Percentiles rank a stretch among this genome's conserved stretches.
Conservation (phyloP, 2,329 filamentous ascomycete genomes). For the Byssothecium circinans region DNA sequence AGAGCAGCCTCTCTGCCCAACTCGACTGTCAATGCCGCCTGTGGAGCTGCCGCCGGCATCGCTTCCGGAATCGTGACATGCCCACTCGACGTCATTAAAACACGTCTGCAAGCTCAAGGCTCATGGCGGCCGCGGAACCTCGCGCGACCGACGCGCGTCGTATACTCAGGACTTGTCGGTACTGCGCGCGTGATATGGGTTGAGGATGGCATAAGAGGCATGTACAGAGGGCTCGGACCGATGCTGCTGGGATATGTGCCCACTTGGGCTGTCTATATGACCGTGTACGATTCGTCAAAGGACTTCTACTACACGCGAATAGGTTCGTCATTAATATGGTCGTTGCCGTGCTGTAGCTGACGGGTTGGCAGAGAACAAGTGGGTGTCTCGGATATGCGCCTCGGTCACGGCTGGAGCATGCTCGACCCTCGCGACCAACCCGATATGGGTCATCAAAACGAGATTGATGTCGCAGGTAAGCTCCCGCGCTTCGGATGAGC, state of each 20-base stretch:
- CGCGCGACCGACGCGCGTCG: conserved; percentile 51
- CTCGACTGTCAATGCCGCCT: conserved; percentile 73
- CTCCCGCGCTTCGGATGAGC: conserved; percentile 54
- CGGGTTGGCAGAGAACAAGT: conserved; percentile 57
- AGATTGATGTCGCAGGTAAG: conserved; percentile 92
- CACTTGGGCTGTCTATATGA: conserved; percentile 98
- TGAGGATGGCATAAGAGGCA: conserved; percentile 83
- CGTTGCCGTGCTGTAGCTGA: background rate
- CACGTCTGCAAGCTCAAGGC: conserved; percentile 93
- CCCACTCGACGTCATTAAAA: conserved; percentile 98
- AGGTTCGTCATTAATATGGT: conserved; percentile 36
- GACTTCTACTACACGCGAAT: conserved; percentile 68
- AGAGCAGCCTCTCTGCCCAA: conserved; percentile 54
- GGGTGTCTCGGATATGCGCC: conserved; percentile 81
- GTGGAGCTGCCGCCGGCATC: conserved; percentile 86
- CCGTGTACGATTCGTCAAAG: conserved; percentile 90
- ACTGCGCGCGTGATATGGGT: conserved; percentile 83
- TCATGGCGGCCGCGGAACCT: conserved; percentile 66
- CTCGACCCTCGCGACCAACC: conserved; percentile 92
- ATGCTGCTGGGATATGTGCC: conserved; percentile 95
- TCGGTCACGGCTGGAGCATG: conserved; percentile 88
- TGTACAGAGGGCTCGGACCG: conserved; percentile 91
- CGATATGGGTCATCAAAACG: conserved; percentile 99
- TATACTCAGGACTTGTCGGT: conserved; percentile 86
- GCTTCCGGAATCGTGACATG: conserved; percentile 94